These are phyloP conservation scores for Phytophthora uliginosa DNA, from an alignment of 352 stramenopile genomes.

Conservation along the genomic window DNA sequence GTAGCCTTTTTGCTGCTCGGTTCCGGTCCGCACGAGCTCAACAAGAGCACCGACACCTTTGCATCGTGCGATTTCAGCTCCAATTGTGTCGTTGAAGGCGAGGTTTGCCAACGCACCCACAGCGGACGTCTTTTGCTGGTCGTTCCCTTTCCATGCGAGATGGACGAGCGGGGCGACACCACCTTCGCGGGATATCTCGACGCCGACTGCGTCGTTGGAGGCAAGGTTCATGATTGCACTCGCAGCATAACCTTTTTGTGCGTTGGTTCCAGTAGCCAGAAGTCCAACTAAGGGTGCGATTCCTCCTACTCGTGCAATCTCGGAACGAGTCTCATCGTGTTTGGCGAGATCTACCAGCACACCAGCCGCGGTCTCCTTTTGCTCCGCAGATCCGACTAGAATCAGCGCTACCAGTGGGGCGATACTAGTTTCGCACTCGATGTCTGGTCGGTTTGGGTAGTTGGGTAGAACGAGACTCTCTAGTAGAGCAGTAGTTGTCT, in stretches of 20 bases:
- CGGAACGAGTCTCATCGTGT: background rate
- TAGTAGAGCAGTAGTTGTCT: background rate
- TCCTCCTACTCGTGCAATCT: constrained; percentile 5
- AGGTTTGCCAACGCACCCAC: constrained; percentile 1
- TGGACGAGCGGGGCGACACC: constrained; percentile 1
- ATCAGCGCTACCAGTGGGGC: background rate
- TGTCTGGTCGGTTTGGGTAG: constrained; percentile 1
- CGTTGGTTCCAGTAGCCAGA: constrained; percentile 1
- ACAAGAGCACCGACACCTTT: constrained; percentile 1
- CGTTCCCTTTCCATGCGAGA: background rate
- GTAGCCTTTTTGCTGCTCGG: background rate
- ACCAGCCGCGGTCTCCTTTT: constrained; percentile 4
- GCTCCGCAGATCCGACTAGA: background rate
- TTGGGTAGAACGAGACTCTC: background rate
- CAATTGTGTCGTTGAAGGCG: background rate
- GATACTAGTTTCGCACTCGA: constrained; percentile 4
- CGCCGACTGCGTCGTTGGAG: background rate
- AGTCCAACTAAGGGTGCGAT: background rate
- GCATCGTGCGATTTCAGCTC: background rate
- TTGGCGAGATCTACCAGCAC: constrained; percentile 6
- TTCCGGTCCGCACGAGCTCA: background rate
- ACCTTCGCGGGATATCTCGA: constrained; percentile 8
- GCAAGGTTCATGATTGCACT: constrained; percentile 5
- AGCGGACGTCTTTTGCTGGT: constrained; percentile 1
- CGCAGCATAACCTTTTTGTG: constrained; percentile 1